A percentile compares a stretch with the other conserved stretches of the same genome.
Evolutionary conservation across 805 yeast species (phyloP).

Genomic region (Candida chilensis): DNA sequence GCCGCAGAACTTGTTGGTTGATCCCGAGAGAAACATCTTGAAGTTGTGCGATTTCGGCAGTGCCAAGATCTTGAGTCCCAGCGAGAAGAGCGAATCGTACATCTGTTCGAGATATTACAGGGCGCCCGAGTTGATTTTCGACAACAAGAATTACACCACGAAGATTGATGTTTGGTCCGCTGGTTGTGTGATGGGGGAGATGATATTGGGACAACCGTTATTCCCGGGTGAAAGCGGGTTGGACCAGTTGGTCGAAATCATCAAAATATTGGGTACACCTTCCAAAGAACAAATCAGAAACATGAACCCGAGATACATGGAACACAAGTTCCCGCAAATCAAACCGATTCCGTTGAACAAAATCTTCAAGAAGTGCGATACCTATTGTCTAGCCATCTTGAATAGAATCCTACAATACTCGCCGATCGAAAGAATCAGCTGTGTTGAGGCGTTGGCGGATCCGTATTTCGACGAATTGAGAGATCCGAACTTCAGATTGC

Average conservation of each 20-base stretch:
- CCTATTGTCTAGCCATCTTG: constrained; percentile 47
- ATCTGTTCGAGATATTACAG: constrained; percentile 95
- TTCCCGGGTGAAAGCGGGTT: constrained; percentile 98
- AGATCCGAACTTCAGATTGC: constrained; percentile 6
- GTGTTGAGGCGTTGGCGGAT: constrained; percentile 42
- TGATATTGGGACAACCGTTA: constrained; percentile 89
- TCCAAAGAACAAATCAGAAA: constrained; percentile 82
- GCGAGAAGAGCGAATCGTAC: constrained; percentile 91
- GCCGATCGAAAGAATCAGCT: constrained; percentile 55
- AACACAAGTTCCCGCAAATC: constrained; percentile 88
- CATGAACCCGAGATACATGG: constrained; percentile 97
- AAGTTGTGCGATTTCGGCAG: constrained; percentile 96
- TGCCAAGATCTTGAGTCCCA: constrained; percentile 83
- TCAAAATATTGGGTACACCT: constrained; percentile 94
- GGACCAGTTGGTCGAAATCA: constrained; percentile 94
- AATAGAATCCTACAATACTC: constrained; percentile 55
- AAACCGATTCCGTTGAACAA: constrained; percentile 67
- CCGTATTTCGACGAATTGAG: constrained; percentile 49
- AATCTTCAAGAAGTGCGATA: constrained; percentile 50
- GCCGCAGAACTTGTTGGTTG: constrained; percentile 82
- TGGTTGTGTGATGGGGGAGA: constrained; percentile 97
- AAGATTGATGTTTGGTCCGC: constrained; percentile 97
- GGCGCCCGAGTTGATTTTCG: constrained; percentile 96
- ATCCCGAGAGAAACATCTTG: constrained; percentile 75
- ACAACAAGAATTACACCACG: constrained; percentile 93